A percentile compares a stretch with the other conserved stretches of the same genome.
Conservation (phyloP, 495 filamentous ascomycete genomes). For the Penicillium samsonianum region DNA sequence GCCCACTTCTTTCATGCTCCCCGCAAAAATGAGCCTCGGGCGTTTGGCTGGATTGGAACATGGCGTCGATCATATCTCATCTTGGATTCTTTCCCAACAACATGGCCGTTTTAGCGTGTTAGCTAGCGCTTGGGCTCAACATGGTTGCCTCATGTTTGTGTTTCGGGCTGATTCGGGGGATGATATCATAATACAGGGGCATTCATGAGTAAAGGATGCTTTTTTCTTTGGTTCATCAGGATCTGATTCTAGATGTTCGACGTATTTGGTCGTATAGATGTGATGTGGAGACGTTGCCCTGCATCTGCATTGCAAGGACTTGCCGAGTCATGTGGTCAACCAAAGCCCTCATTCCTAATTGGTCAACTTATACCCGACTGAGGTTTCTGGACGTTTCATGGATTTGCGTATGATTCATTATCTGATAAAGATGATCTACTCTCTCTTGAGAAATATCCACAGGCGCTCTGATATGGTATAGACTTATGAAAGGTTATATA, state of each 20-base stretch:
- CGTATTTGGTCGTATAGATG: slow-evolving; percentile 1
- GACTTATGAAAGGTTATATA: not conserved
- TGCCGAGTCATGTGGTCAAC: slow-evolving; percentile 10
- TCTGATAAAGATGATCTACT: not conserved
- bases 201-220: not conserved
- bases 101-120: slow-evolving; percentile 5
- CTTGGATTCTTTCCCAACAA: slow-evolving; percentile 17
- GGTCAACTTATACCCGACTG: not conserved
- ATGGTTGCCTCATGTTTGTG: slow-evolving; percentile 5
- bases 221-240: not conserved
- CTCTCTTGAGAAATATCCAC: not conserved
- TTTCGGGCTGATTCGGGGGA: not conserved
- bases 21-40: slow-evolving; percentile 30
- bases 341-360: slow-evolving; percentile 5
- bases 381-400: not conserved
- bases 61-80: slow-evolving; percentile 27
- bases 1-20: slow-evolving; percentile 18
- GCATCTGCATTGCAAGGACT: too few relatives aligned
- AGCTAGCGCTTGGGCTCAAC: slow-evolving; percentile 11
- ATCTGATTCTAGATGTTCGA: not conserved
- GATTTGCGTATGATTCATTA: slow-evolving; percentile 1
- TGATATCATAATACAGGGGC: slow-evolving; percentile 5
- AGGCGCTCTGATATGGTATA: not conserved
- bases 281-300: not conserved
- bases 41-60: slow-evolving; percentile 6